phyloP scores from a whole-genome alignment of 148 eudicot genomes.

The Camellia sinensis region DNA sequence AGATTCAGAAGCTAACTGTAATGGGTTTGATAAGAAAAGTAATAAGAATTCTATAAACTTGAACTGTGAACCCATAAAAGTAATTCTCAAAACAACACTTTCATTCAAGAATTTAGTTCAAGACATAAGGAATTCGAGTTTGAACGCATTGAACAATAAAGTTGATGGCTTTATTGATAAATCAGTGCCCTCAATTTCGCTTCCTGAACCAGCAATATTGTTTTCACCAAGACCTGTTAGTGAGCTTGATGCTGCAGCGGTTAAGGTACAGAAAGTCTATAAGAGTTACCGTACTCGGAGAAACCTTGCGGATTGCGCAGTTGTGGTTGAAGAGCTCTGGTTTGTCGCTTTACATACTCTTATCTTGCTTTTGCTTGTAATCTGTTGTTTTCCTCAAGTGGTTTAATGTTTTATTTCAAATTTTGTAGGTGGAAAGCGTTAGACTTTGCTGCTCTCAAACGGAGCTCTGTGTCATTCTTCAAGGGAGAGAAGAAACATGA shows the following conservation, averaged over 20 bases:
- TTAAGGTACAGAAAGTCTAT: slow-evolving; percentile 77
- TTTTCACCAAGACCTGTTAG: slow-evolving; percentile 74
- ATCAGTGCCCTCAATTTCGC: slow-evolving; percentile 43
- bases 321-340: slow-evolving; percentile 85
- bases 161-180: slow-evolving; percentile 32
- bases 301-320: slow-evolving; percentile 93
- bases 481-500: slow-evolving; percentile 66
- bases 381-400: background rate
- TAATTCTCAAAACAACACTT: slow-evolving; percentile 48
- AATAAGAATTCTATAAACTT: slow-evolving; percentile 33
- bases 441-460: slow-evolving; percentile 75
- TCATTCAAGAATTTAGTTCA: slow-evolving; percentile 59
- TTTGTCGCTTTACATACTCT: slow-evolving; percentile 25
- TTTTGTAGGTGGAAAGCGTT: slow-evolving; percentile 82
- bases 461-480: slow-evolving; percentile 77
- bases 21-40: slow-evolving; percentile 5
- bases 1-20: slow-evolving; percentile 32
- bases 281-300: slow-evolving; percentile 84
- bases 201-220: slow-evolving; percentile 67
- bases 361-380: background rate
- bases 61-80: slow-evolving; percentile 45
- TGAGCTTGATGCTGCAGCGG: slow-evolving; percentile 88
- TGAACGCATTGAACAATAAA: slow-evolving; percentile 10
- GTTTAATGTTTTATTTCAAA: slow-evolving; percentile 8
- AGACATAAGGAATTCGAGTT: slow-evolving; percentile 23